Percentiles rank a stretch among this genome's conserved stretches.
Evolutionary conservation across 257 asterid genomes (phyloP).

Genomic region (Striga asiatica): DNA sequence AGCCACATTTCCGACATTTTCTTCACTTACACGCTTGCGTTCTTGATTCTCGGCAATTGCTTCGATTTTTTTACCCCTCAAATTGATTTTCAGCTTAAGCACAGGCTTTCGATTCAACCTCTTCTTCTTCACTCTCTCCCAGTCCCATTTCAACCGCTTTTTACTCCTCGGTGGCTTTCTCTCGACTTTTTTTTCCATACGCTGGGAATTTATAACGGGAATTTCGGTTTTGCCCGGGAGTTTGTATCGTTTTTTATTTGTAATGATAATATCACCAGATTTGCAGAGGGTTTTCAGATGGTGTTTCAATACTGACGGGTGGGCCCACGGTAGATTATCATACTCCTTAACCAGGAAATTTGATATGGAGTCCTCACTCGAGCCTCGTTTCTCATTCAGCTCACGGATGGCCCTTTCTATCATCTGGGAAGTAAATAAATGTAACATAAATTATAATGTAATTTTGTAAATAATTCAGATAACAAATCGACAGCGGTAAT

Average conservation of each 20-base stretch:
- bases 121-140: slow-evolving; percentile 18
- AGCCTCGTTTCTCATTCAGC: slow-evolving; percentile 43
- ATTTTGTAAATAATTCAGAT: too few species aligned
- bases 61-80: slow-evolving; percentile 1
- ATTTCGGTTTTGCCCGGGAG: slow-evolving; percentile 14
- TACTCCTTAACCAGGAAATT: slow-evolving; percentile 27
- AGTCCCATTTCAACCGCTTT: slow-evolving; percentile 20
- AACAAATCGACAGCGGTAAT: too few species aligned
- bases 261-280: slow-evolving; percentile 25
- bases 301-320: slow-evolving; percentile 31
- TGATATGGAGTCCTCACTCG: slow-evolving; percentile 44
- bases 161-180: slow-evolving; percentile 23
- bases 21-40: not conserved
- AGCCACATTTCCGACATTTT: not conserved
- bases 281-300: slow-evolving; percentile 35
- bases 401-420: slow-evolving; percentile 36
- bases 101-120: too few species aligned
- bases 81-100: slow-evolving; percentile 1
- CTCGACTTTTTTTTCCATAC: slow-evolving; percentile 5
- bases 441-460: too few species aligned
- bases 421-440: slow-evolving; percentile 43
- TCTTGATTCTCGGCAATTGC: not conserved
- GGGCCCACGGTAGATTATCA: slow-evolving; percentile 45
- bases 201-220: not conserved
- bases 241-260: slow-evolving; percentile 21